phyloP scores from a whole-genome alignment of 495 filamentous ascomycete genomes.

The Aspergillus kassunensis region DNA sequence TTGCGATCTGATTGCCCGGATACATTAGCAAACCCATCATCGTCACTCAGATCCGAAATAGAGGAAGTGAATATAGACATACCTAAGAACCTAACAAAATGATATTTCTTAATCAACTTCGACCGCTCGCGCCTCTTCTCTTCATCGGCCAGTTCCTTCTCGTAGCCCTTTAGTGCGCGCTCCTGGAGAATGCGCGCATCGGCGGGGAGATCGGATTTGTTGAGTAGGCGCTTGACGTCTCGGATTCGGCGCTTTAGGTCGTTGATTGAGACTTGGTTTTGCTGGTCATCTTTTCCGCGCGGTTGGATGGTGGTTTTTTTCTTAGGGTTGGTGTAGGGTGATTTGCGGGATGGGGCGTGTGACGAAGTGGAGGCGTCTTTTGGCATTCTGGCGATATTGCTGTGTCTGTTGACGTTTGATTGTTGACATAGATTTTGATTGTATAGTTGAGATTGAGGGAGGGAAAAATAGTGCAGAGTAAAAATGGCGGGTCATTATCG shows the following conservation, averaged over 20 bases:
- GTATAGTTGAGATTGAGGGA: not conserved
- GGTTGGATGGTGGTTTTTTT: not conserved
- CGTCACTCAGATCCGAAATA: too few relatives aligned
- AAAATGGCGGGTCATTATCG: slow-evolving; percentile 4
- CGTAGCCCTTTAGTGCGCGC: slow-evolving; percentile 71
- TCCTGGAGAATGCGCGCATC: slow-evolving; percentile 73
- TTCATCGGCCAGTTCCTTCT: slow-evolving; percentile 64
- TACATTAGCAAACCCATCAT: not conserved
- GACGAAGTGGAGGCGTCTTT: slow-evolving; percentile 9
- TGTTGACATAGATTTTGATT: not conserved
- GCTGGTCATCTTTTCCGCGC: slow-evolving; percentile 20
- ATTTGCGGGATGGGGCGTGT: slow-evolving; percentile 12
- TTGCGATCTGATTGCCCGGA: slow-evolving; percentile 65
- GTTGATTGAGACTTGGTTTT: slow-evolving; percentile 44
- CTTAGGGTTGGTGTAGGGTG: slow-evolving; percentile 1
- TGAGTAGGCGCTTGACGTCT: slow-evolving; percentile 55
- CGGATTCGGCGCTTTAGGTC: slow-evolving; percentile 51
- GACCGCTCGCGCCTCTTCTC: slow-evolving; percentile 59
- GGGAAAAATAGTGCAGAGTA: not conserved
- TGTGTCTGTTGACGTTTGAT: too few relatives aligned
- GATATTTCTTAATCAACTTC: slow-evolving; percentile 80
- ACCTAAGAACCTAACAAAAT: slow-evolving; percentile 91
- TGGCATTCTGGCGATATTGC: not conserved
- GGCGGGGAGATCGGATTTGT: slow-evolving; percentile 61
- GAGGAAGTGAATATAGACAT: slow-evolving; percentile 10